Percentiles rank a stretch among this genome's conserved stretches.
phyloP scores from a whole-genome alignment of 202 grass and related monocot species.

The Zizania palustris region DNA sequence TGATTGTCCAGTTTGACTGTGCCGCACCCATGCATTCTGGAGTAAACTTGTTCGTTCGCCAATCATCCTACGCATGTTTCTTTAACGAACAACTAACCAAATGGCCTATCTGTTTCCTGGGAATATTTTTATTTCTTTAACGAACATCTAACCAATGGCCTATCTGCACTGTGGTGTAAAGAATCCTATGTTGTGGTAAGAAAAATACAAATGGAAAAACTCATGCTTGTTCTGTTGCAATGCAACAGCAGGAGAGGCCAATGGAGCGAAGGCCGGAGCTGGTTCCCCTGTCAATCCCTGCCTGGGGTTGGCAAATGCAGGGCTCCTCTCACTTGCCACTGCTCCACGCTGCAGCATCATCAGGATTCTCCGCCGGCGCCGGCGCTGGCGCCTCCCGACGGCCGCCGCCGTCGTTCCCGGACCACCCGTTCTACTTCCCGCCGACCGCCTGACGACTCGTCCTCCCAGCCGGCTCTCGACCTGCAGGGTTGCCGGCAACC shows the following conservation, averaged over 20 bases:
- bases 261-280: conserved; percentile 60
- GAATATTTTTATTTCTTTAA: background rate
- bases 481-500: background rate
- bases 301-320: conserved; percentile 80
- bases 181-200: background rate
- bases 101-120: too few species aligned
- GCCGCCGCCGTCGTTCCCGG: conserved; percentile 37
- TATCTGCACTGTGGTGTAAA: background rate
- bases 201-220: background rate
- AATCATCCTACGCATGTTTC: background rate
- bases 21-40: background rate
- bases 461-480: background rate
- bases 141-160: background rate
- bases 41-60: background rate
- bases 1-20: background rate
- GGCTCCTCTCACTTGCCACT: conserved; percentile 51
- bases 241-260: conserved; percentile 60
- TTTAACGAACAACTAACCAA: background rate
- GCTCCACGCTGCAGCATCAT: conserved; percentile 96
- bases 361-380: conserved; percentile 80
- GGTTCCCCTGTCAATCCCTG: conserved; percentile 41
- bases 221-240: background rate
- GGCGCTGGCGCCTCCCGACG: conserved; percentile 15
- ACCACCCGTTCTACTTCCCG: conserved; percentile 46
- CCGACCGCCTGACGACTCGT: conserved; percentile 31